Evolutionary conservation across 352 stramenopile genomes (phyloP), one percentile per base, ranked within the genome.

Genomic region (Globisporangium recalcitrans): DNA sequence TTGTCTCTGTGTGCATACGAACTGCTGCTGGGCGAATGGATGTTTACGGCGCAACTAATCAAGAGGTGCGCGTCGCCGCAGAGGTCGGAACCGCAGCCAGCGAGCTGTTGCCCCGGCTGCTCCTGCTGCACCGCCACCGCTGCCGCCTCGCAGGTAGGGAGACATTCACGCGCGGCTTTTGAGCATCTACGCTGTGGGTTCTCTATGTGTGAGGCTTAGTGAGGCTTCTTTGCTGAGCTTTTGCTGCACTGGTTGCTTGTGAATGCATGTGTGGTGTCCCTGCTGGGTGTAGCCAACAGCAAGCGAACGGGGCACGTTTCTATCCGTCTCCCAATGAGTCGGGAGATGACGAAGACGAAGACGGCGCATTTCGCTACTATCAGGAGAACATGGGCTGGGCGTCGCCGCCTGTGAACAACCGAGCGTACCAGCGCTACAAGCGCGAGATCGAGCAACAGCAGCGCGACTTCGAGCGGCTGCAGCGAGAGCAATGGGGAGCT

Each of bases 1-100:
- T 11, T 46, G 6, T 46, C 11, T n/a, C n/a, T n/a, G n/a, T n/a
- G n/a, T n/a, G n/a, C n/a, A n/a, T n/a, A n/a, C n/a, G n/a, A n/a
- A n/a, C n/a, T n/a, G n/a, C n/a, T n/a, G n/a, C n/a, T n/a, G n/a
- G n/a, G n/a, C 16, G 38, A 21, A 44, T 44, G 14, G 38, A 46
- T 46, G 7, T n/a, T 46, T 46, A 46, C 38, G 38, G 22, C 38
- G 38, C 38, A 46, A 46, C 36, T 46, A 21, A 46, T 46, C 38
- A 46, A 56, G 49, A 56, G 49, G 14, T 32, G 29, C 27, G 49
- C 49, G 49, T 27, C 49, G 49, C 49, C 49, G 27, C n/a, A 19
- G 49, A 38, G 49, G 27, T 19, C 24, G 49, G 16, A 56, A 21
- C 49, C 27, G 27, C 8, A 27, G 7, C 19, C 44, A 27, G n/a